Conservation (phyloP, 2,329 filamentous ascomycete species). For the Fusarium nodosum region DNA sequence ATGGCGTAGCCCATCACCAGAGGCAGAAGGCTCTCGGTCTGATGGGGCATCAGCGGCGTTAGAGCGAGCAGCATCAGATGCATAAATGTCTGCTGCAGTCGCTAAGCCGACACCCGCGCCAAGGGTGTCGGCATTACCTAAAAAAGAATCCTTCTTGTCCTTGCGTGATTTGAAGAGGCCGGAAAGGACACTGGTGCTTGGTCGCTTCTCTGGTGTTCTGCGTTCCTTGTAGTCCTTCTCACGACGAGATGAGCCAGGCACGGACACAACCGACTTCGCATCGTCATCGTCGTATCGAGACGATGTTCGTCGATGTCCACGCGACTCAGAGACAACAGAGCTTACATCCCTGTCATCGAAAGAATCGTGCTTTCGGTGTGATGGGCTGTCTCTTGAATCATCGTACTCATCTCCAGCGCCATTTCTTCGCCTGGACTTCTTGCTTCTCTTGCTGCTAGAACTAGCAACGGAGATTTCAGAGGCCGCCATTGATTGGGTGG, state of each 20-base stretch:
- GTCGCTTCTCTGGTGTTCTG: constrained; percentile 56
- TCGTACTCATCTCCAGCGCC: constrained; percentile 55
- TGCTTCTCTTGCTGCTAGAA: constrained; percentile 58
- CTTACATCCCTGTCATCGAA: constrained; percentile 63
- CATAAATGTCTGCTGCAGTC: constrained; percentile 62
- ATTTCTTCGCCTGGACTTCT: constrained; percentile 57
- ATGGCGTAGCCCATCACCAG: constrained; percentile 43
- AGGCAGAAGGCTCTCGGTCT: constrained; percentile 55
- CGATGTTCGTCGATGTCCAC: constrained; percentile 48
- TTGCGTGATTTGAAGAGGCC: constrained; percentile 62
- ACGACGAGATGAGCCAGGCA: constrained; percentile 53
- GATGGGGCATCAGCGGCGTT: constrained; percentile 62
- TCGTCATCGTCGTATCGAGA: constrained; percentile 63
- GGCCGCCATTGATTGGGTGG: constrained; percentile 51
- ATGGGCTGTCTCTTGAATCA: constrained; percentile 54
- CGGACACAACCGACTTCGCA: constrained; percentile 60
- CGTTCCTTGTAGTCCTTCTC: constrained; percentile 51
- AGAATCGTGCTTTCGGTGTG: constrained; percentile 57
- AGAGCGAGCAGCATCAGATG: constrained; percentile 57
- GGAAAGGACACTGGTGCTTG: constrained; percentile 62
- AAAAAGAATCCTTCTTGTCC: constrained; percentile 71
- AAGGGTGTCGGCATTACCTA: constrained; percentile 78
- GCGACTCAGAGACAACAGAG: constrained; percentile 64
- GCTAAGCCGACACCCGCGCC: constrained; percentile 76
- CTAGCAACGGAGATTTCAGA: constrained; percentile 57